Percentiles rank a stretch among this genome's conserved stretches.
Evolutionary conservation across 371 early-diverging fungal species (phyloP).

Genomic region (Syncephalis fuscata): DNA sequence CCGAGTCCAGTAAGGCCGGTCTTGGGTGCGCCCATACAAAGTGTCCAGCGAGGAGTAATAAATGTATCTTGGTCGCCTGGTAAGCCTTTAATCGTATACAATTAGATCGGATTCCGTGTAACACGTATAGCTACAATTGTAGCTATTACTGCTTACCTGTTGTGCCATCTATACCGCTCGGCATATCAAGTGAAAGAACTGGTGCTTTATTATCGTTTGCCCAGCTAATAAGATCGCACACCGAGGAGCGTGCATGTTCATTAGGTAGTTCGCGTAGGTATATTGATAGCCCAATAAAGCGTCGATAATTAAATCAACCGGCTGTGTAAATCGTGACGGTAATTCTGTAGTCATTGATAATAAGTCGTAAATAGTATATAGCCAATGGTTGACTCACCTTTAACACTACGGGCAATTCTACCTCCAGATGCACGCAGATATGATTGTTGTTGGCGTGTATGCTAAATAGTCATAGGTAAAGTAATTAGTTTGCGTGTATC

Average conservation of each 20-base stretch:
- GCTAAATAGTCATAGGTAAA: not conserved
- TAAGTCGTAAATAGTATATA: slow-evolving; percentile 8
- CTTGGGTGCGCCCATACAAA: slow-evolving; percentile 60
- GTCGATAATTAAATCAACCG: slow-evolving; percentile 68
- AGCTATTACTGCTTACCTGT: slow-evolving; percentile 17
- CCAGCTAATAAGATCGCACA: slow-evolving; percentile 49
- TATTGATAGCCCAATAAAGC: slow-evolving; percentile 46
- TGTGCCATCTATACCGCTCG: slow-evolving; percentile 44
- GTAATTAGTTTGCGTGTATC: not conserved
- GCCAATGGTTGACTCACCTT: not conserved
- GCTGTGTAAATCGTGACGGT: slow-evolving; percentile 28
- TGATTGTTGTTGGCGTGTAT: not conserved
- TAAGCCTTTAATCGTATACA: slow-evolving; percentile 5
- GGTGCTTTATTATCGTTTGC: slow-evolving; percentile 54
- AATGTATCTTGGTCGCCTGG: slow-evolving; percentile 16
- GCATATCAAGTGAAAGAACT: slow-evolving; percentile 50
- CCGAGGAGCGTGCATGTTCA: slow-evolving; percentile 24
- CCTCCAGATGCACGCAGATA: not conserved
- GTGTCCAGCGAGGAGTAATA: slow-evolving; percentile 47
- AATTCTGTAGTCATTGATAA: slow-evolving; percentile 15
- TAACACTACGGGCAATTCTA: not conserved
- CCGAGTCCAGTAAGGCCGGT: slow-evolving; percentile 30
- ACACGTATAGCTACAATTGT: too few relatives aligned
- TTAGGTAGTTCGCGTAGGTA: slow-evolving; percentile 32
- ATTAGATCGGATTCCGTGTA: too few relatives aligned